Base-by-base conservation (phyloP, 805 yeast genomes). In the Zygoascus bituminiphila region DNA sequence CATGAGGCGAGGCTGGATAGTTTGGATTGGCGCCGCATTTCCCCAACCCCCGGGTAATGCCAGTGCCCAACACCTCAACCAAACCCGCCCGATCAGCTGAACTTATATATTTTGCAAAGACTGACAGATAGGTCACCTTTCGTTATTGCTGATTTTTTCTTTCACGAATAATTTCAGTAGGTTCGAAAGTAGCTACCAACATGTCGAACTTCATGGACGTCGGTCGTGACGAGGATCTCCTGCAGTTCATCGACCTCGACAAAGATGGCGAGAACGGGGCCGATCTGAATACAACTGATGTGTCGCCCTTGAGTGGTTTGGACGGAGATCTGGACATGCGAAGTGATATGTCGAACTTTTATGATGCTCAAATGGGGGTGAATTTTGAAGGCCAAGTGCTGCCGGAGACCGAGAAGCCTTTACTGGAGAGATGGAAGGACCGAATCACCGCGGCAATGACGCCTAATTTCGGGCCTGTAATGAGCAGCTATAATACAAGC, bases 201-300 rank as follows among this genome's bases (percentile, higher is more conserved):
- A 29, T 29, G 33, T 29, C 33, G 33, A 29, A 29, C 9, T 29
- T n/a, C 20, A 23, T 9, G 25, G 24, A 26, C 19, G 33, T 24
- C 25, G 45, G 23, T 21, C 35, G 12, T 10, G 36, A 42, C n/a
- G 45, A 24, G 7, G 45, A 44, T 22, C 46, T 44, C 14, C 22
- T 44, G 46, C 21, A 44, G 24, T 44, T 22, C 22, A 19, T 44
- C n/a, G 23, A 44, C 20, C 24, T 44, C 25, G 46, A 44, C 31
- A 24, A 24, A 5, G 23, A 26, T 24, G 31, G 8, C 12, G 36
- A n/a, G 10, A 20, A 23, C 12, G 45, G 36, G 15, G 25, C 39
- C n/a, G 36, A 22, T 10, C 4, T 15, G 36, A n/a, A 24, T 24
- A 14, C 8, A 3, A 17, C 35, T 12, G 39, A 36, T 15, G 39